Evolutionary conservation across 495 filamentous ascomycete genomes (phyloP).

Genomic region (Terfezia boudieri): DNA sequence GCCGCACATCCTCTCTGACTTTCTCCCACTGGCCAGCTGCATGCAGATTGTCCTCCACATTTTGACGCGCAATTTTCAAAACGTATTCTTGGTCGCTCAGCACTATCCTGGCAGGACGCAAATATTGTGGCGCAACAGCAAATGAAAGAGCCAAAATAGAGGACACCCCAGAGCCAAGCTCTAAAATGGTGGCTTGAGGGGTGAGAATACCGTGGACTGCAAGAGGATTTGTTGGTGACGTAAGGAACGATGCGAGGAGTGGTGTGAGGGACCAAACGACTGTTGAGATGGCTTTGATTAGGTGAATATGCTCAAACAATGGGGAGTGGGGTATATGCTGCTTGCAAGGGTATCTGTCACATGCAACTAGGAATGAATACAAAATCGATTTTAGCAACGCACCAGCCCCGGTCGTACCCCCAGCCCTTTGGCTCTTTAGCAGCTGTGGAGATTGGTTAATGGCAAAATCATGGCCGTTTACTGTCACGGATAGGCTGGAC

Average conservation of each 20-base stretch:
- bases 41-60: constrained; percentile 41
- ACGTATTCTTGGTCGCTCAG: constrained; percentile 84
- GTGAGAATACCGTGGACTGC: constrained; percentile 28
- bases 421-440: constrained; percentile 49
- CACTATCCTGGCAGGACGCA: constrained; percentile 38
- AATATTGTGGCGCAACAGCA: constrained; percentile 20
- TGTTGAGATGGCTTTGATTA: constrained; percentile 12
- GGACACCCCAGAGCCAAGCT: constrained; percentile 75
- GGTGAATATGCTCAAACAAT: background rate
- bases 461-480: constrained; percentile 45
- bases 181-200: constrained; percentile 36
- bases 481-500: constrained; percentile 38
- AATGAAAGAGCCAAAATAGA: constrained; percentile 47
- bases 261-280: constrained; percentile 90
- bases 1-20: constrained; percentile 9
- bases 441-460: constrained; percentile 73
- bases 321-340: background rate
- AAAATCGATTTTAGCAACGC: constrained; percentile 7
- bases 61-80: constrained; percentile 45
- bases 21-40: constrained; percentile 13
- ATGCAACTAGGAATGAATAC: background rate
- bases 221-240: constrained; percentile 38
- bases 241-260: constrained; percentile 61
- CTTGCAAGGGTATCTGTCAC: background rate
- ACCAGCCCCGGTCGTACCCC: constrained; percentile 86